Evolutionary conservation across 257 asterid genomes (phyloP).

Genomic region (Ballota nigra): DNA sequence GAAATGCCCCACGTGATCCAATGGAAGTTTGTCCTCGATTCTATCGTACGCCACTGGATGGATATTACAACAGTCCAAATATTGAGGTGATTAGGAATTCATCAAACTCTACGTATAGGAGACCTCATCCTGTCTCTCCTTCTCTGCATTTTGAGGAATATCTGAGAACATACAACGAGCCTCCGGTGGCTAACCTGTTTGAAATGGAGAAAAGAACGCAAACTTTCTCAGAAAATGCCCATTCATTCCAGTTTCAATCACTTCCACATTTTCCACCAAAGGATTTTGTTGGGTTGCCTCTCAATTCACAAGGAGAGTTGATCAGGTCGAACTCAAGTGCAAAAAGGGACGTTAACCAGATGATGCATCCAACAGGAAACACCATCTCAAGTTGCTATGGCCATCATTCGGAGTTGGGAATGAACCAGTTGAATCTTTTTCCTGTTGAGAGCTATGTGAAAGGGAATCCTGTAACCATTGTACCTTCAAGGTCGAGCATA

Average conservation of each 20-base stretch:
- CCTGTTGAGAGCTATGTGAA: constrained; percentile 28
- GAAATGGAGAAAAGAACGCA: constrained; percentile 11
- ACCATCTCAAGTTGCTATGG: constrained; percentile 6
- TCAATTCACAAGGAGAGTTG: constrained; percentile 70
- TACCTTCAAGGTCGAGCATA: constrained; percentile 42
- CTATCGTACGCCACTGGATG: constrained; percentile 31
- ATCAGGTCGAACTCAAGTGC: constrained; percentile 38
- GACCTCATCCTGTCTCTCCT: constrained; percentile 28
- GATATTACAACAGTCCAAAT: constrained; percentile 18
- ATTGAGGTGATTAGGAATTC: constrained; percentile 23
- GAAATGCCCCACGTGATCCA: constrained; percentile 24
- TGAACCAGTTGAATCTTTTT: constrained; percentile 35
- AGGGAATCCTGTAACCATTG: constrained; percentile 27
- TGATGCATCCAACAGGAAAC: constrained; percentile 27
- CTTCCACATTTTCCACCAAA: constrained; percentile 39
- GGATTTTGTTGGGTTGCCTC: constrained; percentile 59
- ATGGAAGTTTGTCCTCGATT: constrained; percentile 23
- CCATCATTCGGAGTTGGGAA: constrained; percentile 26
- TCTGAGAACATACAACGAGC: constrained; percentile 33
- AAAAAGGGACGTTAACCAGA: constrained; percentile 32
- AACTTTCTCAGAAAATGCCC: constrained; percentile 27
- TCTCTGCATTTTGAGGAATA: constrained; percentile 39
- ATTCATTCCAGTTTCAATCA: constrained; percentile 34
- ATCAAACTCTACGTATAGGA: constrained; percentile 22
- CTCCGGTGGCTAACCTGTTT: constrained; percentile 25